Percentiles rank a stretch among this genome's conserved stretches.
Evolutionary conservation across 2,329 filamentous ascomycete genomes (phyloP).

Genomic region (Calycina marina): DNA sequence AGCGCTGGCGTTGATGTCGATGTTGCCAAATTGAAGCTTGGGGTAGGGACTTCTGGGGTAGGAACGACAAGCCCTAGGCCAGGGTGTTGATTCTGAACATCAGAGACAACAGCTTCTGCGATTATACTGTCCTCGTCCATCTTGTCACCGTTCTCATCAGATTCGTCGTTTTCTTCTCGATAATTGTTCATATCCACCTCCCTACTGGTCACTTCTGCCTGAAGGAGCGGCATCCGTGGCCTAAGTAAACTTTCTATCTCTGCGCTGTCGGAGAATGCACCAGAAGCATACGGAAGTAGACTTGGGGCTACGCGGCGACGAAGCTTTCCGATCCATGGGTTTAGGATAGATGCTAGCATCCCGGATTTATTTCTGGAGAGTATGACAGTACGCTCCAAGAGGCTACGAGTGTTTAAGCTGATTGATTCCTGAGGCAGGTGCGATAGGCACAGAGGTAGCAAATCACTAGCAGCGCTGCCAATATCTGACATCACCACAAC

Average conservation of each 20-base stretch:
- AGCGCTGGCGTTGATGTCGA: not conserved
- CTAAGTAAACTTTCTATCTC: conserved; percentile 56
- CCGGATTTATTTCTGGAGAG: conserved; percentile 52
- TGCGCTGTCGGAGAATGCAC: conserved; percentile 45
- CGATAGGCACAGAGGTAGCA: conserved; percentile 50
- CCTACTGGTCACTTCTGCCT: conserved; percentile 4
- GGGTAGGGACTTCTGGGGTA: not conserved
- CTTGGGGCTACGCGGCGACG: conserved; percentile 48
- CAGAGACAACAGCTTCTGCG: not conserved
- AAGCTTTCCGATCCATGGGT: conserved; percentile 52
- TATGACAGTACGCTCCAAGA: conserved; percentile 71
- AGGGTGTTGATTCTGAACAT: too few relatives aligned
- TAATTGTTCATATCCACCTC: too few relatives aligned
- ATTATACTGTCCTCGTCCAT: conserved; percentile 1
- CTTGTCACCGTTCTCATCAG: conserved; percentile 10
- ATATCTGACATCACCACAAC: conserved; percentile 31
- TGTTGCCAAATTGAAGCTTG: too few relatives aligned
- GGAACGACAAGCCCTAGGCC: not conserved
- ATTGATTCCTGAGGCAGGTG: conserved; percentile 51
- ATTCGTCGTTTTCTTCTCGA: conserved; percentile 10
- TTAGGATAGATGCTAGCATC: conserved; percentile 70
- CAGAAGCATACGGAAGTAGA: conserved; percentile 65
- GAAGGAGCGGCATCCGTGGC: conserved; percentile 33
- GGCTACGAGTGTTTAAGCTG: conserved; percentile 54
- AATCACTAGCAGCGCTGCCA: conserved; percentile 36